A percentile compares a stretch with the other conserved stretches of the same genome.
phyloP scores from a whole-genome alignment of 2,329 filamentous ascomycete species.

The Colletotrichum limetticola region DNA sequence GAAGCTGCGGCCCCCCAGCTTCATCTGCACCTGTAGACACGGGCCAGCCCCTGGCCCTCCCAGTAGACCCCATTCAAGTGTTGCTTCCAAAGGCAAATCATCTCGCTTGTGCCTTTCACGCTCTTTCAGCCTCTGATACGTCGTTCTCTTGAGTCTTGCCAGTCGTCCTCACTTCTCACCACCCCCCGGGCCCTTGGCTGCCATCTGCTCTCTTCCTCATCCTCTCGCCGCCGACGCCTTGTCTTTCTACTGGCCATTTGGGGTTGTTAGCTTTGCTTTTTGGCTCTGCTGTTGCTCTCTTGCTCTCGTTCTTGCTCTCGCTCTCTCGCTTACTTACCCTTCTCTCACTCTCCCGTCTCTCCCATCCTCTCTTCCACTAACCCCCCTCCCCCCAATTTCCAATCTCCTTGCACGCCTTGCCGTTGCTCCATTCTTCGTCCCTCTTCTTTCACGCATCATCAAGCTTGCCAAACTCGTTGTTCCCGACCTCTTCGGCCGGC shows the following conservation, averaged over 20 bases:
- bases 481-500: conserved; percentile 1
- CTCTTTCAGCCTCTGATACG: conserved; percentile 59
- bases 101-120: conserved; percentile 62
- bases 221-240: conserved; percentile 7
- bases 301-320: not conserved
- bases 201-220: conserved; percentile 2
- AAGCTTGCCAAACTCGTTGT: not conserved
- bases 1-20: conserved; percentile 15
- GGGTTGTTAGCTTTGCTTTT: conserved; percentile 2
- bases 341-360: not conserved
- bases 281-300: not conserved
- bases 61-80: conserved; percentile 45
- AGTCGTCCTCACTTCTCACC: conserved; percentile 24
- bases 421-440: not conserved
- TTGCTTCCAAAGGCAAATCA: conserved; percentile 59
- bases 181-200: not conserved
- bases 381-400: not conserved
- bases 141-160: conserved; percentile 31
- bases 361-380: not conserved
- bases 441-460: conserved; percentile 1
- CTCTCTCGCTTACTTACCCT: not conserved
- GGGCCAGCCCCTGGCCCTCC: conserved; percentile 38
- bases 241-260: conserved; percentile 11
- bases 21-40: conserved; percentile 37
- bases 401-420: conserved; percentile 3